Evolutionary conservation across 164 flowering plant species (phyloP), one percentile per base, ranked within the genome.

Genomic region (Chimonanthus praecox): DNA sequence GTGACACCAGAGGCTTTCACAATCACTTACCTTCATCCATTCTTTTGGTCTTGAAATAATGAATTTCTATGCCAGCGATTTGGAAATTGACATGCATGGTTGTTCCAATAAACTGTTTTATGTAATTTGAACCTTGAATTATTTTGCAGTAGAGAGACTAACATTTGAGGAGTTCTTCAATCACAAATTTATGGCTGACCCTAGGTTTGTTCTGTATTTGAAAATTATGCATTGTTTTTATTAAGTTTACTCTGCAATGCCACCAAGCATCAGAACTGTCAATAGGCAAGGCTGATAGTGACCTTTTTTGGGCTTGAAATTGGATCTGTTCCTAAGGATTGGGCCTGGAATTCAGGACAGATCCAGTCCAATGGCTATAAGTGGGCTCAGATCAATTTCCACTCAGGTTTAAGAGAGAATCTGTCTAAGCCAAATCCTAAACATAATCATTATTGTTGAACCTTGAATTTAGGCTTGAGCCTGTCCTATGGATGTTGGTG

Each of bases 91-190:
- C 51, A 20, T 43, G 8, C 44, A 6, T 44, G 21, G 51, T 61
- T 54, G 58, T n/a, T 50, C 16, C 51, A 49, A 66, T 44, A 67
- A 66, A 70, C 18, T 15, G 9, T 5, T 61, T 78, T 58, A 33
- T 67, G 21, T 62, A 21, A n/a, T 46, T 71, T 58, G 73, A 48
- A 48, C 49, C 61, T 80, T 74, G 20, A 49, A 58, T 33, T 73
- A 48, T 73, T 75, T 72, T 87, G 82, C 85, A 88, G 92, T 80
- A 61, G 88, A 88, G 77, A 80, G 90, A 49, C 72, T 88, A 64
- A 72, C 90, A 78, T 88, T 88, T 73, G 83, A 74, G 76, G 92
- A 88, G 78, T 87, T 88, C 83, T 88, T 87, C 75, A 77, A 80
- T 76, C 90, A 88, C 82, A 82, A 76, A 67, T 87, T 87, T 66